Percentiles rank a stretch among this genome's conserved stretches.
phyloP scores from a whole-genome alignment of 2,329 filamentous ascomycete species.

The Arachnopeziza araneosa region DNA sequence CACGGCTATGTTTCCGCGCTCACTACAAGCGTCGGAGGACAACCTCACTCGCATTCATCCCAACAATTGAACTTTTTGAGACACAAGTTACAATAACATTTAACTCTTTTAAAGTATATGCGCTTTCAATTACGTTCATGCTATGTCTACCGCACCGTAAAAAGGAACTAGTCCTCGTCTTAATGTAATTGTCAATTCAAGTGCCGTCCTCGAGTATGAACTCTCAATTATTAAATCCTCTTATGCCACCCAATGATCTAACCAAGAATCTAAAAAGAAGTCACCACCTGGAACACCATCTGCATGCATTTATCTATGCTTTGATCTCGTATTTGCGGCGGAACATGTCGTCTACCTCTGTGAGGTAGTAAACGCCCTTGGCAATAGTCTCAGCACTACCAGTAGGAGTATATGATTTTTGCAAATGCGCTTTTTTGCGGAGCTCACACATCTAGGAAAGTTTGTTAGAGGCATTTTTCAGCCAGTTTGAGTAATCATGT shows the following conservation, averaged over 20 bases:
- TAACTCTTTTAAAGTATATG: background rate
- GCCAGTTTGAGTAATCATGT: background rate
- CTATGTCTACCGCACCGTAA: background rate
- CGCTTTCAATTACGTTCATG: background rate
- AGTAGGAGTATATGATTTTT: conserved; percentile 70
- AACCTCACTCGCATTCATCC: no score
- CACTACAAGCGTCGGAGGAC: no score
- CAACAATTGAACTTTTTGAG: no score
- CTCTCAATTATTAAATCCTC: conserved; percentile 8
- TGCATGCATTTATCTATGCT: conserved; percentile 41
- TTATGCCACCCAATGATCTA: conserved; percentile 16
- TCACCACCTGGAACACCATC: conserved; percentile 4
- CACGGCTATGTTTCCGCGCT: no score
- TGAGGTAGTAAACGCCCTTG: conserved; percentile 71
- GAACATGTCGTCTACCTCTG: conserved; percentile 81
- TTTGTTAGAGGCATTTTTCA: conserved; percentile 18
- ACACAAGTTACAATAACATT: background rate
- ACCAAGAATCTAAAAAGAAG: conserved; percentile 3
- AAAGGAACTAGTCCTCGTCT: background rate
- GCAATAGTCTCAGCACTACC: conserved; percentile 62
- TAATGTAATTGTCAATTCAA: background rate
- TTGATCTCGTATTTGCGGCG: conserved; percentile 72
- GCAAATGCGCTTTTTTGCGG: conserved; percentile 75
- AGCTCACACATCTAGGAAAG: conserved; percentile 63
- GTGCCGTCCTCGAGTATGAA: background rate